Evolutionary conservation across 1,284 basidiomycete genomes (phyloP).

Genomic region (Leucoagaricus sp.): DNA sequence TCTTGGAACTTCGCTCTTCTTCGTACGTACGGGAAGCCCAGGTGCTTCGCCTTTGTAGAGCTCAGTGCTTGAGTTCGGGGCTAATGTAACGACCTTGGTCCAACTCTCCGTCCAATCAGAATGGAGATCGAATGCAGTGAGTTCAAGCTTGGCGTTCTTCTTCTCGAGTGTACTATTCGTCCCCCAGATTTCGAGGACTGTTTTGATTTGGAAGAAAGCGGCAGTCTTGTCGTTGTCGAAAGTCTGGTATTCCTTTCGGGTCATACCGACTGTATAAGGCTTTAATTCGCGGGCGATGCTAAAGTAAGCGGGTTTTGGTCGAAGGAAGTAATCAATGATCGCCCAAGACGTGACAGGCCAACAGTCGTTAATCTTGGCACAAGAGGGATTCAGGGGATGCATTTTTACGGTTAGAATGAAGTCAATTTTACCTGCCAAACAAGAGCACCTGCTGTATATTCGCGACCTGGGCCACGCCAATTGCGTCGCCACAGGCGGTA

Average conservation of each 20-base stretch:
- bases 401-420: background rate
- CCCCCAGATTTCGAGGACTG: constrained; percentile 78
- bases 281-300: constrained; percentile 71
- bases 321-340: constrained; percentile 76
- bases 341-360: constrained; percentile 84
- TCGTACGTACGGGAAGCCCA: constrained; percentile 68
- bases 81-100: constrained; percentile 53
- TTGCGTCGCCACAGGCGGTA: constrained; percentile 79
- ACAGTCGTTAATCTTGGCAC: constrained; percentile 70
- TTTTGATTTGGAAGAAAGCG: constrained; percentile 67
- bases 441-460: constrained; percentile 75
- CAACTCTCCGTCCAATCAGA: constrained; percentile 59
- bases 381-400: background rate
- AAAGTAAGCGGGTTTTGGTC: constrained; percentile 78
- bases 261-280: constrained; percentile 78
- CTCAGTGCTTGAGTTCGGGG: constrained; percentile 82
- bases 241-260: constrained; percentile 69
- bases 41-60: constrained; percentile 70
- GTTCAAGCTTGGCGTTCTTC: constrained; percentile 61
- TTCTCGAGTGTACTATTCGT: constrained; percentile 72
- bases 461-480: constrained; percentile 70
- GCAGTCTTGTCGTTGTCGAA: constrained; percentile 60
- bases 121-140: constrained; percentile 70
- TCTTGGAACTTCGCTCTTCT: constrained; percentile 63
- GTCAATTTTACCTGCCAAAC: constrained; percentile 70